phyloP scores from a whole-genome alignment of 1,284 basidiomycete genomes.

The Anthracocystis setariae region DNA sequence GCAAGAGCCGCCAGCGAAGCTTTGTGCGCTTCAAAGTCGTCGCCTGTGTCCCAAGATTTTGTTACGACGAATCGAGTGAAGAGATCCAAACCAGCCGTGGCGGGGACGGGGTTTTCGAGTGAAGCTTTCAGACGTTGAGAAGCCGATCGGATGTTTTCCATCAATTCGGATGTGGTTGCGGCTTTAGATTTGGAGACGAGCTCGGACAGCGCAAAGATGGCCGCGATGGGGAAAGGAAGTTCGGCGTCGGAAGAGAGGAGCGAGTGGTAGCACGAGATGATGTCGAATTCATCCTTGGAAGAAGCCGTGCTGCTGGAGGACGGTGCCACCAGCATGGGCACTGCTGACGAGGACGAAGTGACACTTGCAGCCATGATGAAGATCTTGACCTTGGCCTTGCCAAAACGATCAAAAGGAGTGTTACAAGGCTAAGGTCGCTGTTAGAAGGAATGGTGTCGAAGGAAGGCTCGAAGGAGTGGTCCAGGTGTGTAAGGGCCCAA shows the following conservation, averaged over 20 bases:
- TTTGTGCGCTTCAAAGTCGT: constrained; percentile 83
- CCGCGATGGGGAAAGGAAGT: constrained; percentile 86
- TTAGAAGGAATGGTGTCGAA: neutral
- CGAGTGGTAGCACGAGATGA: constrained; percentile 54
- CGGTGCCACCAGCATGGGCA: constrained; percentile 10
- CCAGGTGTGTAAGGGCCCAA: neutral
- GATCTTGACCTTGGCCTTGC: neutral
- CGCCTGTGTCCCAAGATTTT: constrained; percentile 82
- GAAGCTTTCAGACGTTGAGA: constrained; percentile 76
- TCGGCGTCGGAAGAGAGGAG: constrained; percentile 67
- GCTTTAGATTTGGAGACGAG: constrained; percentile 81
- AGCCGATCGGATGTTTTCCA: constrained; percentile 81
- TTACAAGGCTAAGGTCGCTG: neutral
- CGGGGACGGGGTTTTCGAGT: constrained; percentile 81
- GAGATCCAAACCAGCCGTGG: constrained; percentile 88
- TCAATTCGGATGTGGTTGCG: constrained; percentile 89
- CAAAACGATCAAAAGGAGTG: neutral
- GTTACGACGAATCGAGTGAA: constrained; percentile 87
- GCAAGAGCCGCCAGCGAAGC: constrained; percentile 82
- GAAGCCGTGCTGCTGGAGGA: constrained; percentile 2
- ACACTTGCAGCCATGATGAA: constrained; percentile 18
- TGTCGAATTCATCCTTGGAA: constrained; percentile 49
- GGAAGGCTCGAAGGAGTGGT: neutral
- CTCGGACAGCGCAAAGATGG: constrained; percentile 82
- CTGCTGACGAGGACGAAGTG: constrained; percentile 11